Percentiles rank a stretch among this genome's conserved stretches.
phyloP scores from a whole-genome alignment of 202 grass and related monocot genomes.

The Panicum hallii region DNA sequence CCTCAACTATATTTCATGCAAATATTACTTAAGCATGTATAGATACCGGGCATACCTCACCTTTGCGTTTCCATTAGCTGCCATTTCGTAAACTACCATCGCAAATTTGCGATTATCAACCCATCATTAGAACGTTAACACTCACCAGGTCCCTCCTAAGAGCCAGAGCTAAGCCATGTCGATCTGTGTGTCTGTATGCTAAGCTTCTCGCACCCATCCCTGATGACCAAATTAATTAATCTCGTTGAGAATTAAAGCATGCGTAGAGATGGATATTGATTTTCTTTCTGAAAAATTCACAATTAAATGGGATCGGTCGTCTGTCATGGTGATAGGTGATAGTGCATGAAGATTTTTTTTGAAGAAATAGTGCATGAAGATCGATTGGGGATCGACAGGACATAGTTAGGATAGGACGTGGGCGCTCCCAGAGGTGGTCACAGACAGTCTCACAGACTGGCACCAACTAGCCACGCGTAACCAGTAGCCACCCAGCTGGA shows the following conservation, averaged over 20 bases:
- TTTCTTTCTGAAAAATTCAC: background rate
- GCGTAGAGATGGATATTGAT: background rate
- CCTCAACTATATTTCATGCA: conserved; percentile 16
- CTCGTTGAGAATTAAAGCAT: background rate
- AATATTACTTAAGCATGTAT: background rate
- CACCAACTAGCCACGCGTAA: background rate
- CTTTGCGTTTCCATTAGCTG: background rate
- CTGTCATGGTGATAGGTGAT: background rate
- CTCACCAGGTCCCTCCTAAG: background rate
- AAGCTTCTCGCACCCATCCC: background rate
- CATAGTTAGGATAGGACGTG: background rate
- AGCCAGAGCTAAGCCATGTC: background rate
- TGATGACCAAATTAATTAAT: background rate
- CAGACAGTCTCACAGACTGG: background rate
- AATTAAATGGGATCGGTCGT: background rate
- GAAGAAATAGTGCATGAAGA: background rate
- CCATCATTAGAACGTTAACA: too few relatives aligned
- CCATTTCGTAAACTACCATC: background rate
- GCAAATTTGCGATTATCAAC: background rate
- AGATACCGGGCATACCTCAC: too few relatives aligned
- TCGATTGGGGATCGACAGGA: background rate
- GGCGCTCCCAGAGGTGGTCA: background rate
- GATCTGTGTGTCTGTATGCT: background rate
- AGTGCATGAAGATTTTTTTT: background rate
- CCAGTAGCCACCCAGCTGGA: too few relatives aligned